Evolutionary conservation across 352 stramenopile species (phyloP), one percentile per base, ranked within the genome.

Genomic region (Salisapilia sapeloensis): DNA sequence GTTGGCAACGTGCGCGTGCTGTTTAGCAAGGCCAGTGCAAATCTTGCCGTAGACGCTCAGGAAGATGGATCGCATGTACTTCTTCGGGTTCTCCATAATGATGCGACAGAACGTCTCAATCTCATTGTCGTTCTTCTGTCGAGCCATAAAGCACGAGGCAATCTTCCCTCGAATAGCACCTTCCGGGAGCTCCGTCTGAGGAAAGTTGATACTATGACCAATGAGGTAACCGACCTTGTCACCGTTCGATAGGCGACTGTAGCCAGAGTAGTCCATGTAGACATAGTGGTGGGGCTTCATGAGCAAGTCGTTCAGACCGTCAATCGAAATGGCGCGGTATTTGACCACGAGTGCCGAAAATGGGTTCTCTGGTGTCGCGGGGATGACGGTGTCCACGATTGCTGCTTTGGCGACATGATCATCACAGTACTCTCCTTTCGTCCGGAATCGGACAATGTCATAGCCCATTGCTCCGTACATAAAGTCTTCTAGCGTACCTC

Each of bases 181-280:
- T 24, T 46, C 41, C 35, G 56, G 40, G 31, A 59, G 48, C 0
- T 46, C 42, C 7, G 42, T 54, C 23, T 57, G 46, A 7, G 50
- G 49, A 24, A 60, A 56, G 0, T 44, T 43, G 23, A 64, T 53
- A 25, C 49, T 60, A 36, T 64, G 57, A 39, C 56, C 57, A 6
- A 60, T 19, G 5, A 50, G 50, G 25, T 60, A 64, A 12, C 53
- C 53, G 5, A 64, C 33, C 7, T 40, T 45, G 16, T 64, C 49
- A 1, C 53, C 49, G 22, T 50, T 57, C 8, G 17, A 28, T 4
- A 57, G 33, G 7, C 49, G 29, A 8, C 40, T 49, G 29, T 60
- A 50, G 1, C 53, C 53, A 6, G 53, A 57, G 15, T 39, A 49
- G 15, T 64, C 53, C 35, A 64, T 45, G 28, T 56, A 60, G 3